Evolutionary conservation across 2,329 filamentous ascomycete species (phyloP).

Genomic region (Exophiala lecanii-corni): DNA sequence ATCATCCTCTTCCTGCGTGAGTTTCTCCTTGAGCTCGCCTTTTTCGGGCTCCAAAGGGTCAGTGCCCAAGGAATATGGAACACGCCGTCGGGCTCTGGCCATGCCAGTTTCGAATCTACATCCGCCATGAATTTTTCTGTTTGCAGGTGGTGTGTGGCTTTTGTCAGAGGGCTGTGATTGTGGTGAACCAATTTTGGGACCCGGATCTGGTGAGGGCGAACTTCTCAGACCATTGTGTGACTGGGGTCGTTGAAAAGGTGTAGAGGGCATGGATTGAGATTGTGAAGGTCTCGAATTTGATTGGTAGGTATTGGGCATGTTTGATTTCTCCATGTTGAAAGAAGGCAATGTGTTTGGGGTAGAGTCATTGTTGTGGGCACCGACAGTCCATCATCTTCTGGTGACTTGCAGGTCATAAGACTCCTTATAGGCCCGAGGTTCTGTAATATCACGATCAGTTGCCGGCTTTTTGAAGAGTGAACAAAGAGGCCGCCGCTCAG

Average conservation of each 20-base stretch:
- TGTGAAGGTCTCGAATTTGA: slow-evolving; percentile 37
- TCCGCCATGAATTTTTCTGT: slow-evolving; percentile 61
- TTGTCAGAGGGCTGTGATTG: slow-evolving; percentile 87
- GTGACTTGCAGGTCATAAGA: slow-evolving; percentile 18
- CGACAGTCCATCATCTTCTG: slow-evolving; percentile 22
- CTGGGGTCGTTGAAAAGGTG: slow-evolving; percentile 81
- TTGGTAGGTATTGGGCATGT: slow-evolving; percentile 1
- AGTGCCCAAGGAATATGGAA: slow-evolving; percentile 86
- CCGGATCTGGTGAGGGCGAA: slow-evolving; percentile 71
- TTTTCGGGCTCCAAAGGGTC: slow-evolving; percentile 66
- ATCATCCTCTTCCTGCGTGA: slow-evolving; percentile 68
- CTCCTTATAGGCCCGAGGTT: slow-evolving; percentile 8
- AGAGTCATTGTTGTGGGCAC: slow-evolving; percentile 17
- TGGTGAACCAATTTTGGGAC: slow-evolving; percentile 74
- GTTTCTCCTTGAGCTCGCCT: slow-evolving; percentile 63
- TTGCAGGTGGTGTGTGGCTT: slow-evolving; percentile 65
- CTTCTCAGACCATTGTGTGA: slow-evolving; percentile 75
- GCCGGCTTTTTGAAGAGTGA: too few relatives aligned
- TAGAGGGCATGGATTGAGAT: slow-evolving; percentile 88
- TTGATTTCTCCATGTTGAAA: slow-evolving; percentile 11
- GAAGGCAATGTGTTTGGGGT: slow-evolving; percentile 8
- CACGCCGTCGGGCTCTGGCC: slow-evolving; percentile 74
- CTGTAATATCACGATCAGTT: too few relatives aligned
- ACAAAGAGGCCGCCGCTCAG: too few relatives aligned
- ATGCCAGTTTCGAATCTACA: slow-evolving; percentile 89